Base-by-base conservation (phyloP, 2,329 filamentous ascomycete species). In the Pseudofabraea citricarpa region DNA sequence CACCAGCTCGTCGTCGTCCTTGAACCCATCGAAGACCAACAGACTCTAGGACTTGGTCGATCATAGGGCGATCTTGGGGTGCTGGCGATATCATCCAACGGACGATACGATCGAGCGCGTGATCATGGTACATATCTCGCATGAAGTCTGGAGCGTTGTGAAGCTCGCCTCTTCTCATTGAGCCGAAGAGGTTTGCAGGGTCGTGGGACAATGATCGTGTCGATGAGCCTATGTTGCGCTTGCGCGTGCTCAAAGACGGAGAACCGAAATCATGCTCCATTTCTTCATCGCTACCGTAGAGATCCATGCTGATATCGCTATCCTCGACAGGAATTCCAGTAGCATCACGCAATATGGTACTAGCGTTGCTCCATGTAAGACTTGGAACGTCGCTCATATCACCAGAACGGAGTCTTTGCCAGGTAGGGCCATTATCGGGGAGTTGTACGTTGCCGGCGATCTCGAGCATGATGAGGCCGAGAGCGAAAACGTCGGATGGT, bases 381-480 rank as follows among this genome's bases (percentile, higher is more conserved):
- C 85, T 89, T 2, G 90, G 90, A 12, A 97, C 79, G 53, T 91
- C 87, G 46, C 85, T 89, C 60, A 96, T 83, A 61, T 97, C 90
- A 26, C 90, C 91, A 44, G 86, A 87, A 38, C 93, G 82, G 36
- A 98, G 76, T 37, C 88, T 88, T 58, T 91, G 83, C 93, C 93
- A 98, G 13, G 85, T 87, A 13, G 83, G 77, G 36, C 93, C 93
- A 53, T 97, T 95, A 59, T 96, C 90, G 0, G 93, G 93, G 21
- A 98, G 82, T 50, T 89, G 83, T 40, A 95, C 90, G 59, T 98
- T 98, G 50, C 87, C 90, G 20, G 90, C 91, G 57, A 90, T 93
- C 68, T 98, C 93, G 39, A 96, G 80, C 63, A 95, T 87, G 64
- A 97, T 95, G 56, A 97, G 79, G 40, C 93, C 93, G 22, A 98